Evolutionary conservation across 495 filamentous ascomycete genomes (phyloP).

Genomic region (Penicillium roqueforti): DNA sequence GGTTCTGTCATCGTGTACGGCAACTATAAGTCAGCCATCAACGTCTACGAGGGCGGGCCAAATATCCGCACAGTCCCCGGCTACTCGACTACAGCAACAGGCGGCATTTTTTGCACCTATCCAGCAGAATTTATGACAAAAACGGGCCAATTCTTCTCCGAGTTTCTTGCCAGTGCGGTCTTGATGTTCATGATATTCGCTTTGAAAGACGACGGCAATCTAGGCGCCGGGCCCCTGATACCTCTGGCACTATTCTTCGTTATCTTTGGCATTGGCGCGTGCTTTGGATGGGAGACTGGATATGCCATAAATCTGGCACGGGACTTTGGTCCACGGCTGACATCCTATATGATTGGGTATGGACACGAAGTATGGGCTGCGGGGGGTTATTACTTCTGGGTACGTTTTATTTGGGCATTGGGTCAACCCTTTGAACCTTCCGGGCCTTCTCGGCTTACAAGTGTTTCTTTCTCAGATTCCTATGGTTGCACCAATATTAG

Average conservation of each 20-base stretch:
- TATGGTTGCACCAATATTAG: conserved; percentile 56
- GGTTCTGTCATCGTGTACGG: conserved; percentile 54
- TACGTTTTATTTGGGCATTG: conserved; percentile 23
- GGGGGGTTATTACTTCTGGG: conserved; percentile 62
- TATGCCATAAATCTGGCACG: conserved; percentile 65
- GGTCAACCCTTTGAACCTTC: too few relatives aligned
- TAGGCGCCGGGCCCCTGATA: conserved; percentile 44
- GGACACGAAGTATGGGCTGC: conserved; percentile 60
- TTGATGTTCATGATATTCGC: conserved; percentile 67
- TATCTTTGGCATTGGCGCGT: conserved; percentile 62
- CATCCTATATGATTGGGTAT: conserved; percentile 59
- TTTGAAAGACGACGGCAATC: conserved; percentile 56
- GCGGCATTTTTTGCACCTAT: conserved; percentile 64
- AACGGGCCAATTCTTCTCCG: conserved; percentile 57
- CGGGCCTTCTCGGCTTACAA: not conserved
- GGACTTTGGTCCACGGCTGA: conserved; percentile 63
- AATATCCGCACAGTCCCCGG: conserved; percentile 54
- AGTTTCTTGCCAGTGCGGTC: conserved; percentile 57
- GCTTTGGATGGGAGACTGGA: conserved; percentile 67
- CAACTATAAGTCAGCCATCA: conserved; percentile 53
- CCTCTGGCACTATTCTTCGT: conserved; percentile 60
- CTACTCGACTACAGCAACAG: conserved; percentile 53
- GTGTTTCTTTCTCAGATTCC: conserved; percentile 32
- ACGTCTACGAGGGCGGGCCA: conserved; percentile 51
- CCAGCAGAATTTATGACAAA: conserved; percentile 57